These are phyloP conservation scores for Sanguinoderma infundibulare DNA, from an alignment of 1,284 basidiomycete genomes.

Conservation along the genomic window DNA sequence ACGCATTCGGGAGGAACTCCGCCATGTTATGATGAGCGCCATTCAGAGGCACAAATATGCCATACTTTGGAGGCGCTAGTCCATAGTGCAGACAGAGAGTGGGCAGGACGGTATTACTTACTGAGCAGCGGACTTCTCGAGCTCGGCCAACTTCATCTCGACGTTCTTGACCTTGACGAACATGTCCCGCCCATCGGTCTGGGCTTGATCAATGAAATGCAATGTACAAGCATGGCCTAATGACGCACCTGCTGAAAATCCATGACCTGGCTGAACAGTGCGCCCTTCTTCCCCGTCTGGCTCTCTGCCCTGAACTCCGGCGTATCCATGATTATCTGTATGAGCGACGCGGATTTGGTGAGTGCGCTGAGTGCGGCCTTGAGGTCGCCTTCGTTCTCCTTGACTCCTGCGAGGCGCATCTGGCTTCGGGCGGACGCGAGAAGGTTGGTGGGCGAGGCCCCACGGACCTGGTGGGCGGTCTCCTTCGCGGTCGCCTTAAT, in stretches of 20 bases:
- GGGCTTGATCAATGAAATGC: slow-evolving; percentile 10
- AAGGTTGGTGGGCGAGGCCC: slow-evolving; percentile 57
- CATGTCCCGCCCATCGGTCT: slow-evolving; percentile 59
- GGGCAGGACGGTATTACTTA: slow-evolving; percentile 34
- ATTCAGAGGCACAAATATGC: no score
- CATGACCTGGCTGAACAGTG: slow-evolving; percentile 58
- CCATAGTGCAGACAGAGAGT: neutral
- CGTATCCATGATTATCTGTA: slow-evolving; percentile 59
- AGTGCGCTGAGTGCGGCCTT: slow-evolving; percentile 60
- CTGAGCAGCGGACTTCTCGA: slow-evolving; percentile 54
- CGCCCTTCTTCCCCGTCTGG: slow-evolving; percentile 48
- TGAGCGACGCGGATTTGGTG: slow-evolving; percentile 62
- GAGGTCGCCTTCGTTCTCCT: slow-evolving; percentile 61
- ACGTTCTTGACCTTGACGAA: slow-evolving; percentile 49
- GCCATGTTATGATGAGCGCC: no score
- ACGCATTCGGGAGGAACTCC: neutral
- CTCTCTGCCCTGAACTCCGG: slow-evolving; percentile 57
- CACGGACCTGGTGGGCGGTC: slow-evolving; percentile 55
- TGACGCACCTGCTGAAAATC: slow-evolving; percentile 62
- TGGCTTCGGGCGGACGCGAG: slow-evolving; percentile 64
- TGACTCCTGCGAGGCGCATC: slow-evolving; percentile 50
- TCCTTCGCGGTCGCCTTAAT: slow-evolving; percentile 69
- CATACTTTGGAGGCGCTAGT: neutral
- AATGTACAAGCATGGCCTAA: neutral
- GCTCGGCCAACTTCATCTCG: slow-evolving; percentile 61